Percentiles rank a stretch among this genome's conserved stretches.
Conservation (phyloP, 169 alveolate genomes). For the Plasmodium falciparum region DNA sequence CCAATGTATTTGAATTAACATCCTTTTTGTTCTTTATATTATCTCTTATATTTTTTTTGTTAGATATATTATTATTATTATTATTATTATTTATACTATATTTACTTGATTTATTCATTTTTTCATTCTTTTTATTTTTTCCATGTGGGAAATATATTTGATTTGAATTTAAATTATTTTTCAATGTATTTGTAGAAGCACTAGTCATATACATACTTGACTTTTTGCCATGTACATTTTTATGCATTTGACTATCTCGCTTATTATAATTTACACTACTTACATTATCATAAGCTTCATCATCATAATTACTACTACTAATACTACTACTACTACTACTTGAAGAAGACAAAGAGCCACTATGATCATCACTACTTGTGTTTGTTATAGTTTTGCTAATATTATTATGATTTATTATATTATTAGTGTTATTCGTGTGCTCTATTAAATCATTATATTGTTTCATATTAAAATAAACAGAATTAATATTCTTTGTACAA, state of each 20-base stretch:
- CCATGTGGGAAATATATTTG: slow-evolving; percentile 22
- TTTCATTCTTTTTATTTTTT: slow-evolving; percentile 16
- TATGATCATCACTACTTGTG: slow-evolving; percentile 28
- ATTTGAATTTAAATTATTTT: slow-evolving; percentile 16
- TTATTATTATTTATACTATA: neutral
- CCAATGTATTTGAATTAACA: slow-evolving; percentile 3
- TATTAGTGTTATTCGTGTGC: slow-evolving; percentile 4
- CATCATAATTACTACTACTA: slow-evolving; percentile 3
- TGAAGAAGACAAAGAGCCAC: slow-evolving; percentile 15
- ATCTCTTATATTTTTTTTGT: slow-evolving; percentile 24
- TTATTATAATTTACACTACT: slow-evolving; percentile 12
- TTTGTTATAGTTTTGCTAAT: slow-evolving; percentile 15
- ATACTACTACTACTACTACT: neutral
- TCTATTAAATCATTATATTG: slow-evolving; percentile 75
- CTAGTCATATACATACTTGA: slow-evolving; percentile 1
- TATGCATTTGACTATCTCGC: neutral
- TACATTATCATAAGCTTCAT: neutral
- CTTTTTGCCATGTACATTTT: neutral
- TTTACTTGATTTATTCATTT: slow-evolving; percentile 23
- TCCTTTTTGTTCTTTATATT: slow-evolving; percentile 13
- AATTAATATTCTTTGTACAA: slow-evolving; percentile 42
- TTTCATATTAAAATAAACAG: slow-evolving; percentile 77
- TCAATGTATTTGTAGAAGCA: neutral
- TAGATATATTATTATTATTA: slow-evolving; percentile 5
- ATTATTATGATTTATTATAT: neutral